A percentile compares a stretch with the other conserved stretches of the same genome.
Conservation (phyloP, 331 rosid species). For the Acacia concinna region DNA sequence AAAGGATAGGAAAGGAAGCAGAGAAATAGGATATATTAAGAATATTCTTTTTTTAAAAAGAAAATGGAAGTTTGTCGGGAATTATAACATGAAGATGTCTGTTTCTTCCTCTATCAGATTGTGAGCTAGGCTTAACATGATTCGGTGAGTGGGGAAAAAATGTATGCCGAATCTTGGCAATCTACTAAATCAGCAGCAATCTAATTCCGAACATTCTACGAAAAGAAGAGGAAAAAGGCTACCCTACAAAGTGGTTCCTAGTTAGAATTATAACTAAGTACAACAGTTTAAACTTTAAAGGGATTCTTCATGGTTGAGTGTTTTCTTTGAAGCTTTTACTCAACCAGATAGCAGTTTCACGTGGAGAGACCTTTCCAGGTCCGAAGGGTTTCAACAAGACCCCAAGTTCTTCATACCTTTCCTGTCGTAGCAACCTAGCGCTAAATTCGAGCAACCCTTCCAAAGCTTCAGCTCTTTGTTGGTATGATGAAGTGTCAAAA, state of each 20-base stretch:
- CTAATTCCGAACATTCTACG: constrained; percentile 40
- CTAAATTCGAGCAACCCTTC: constrained; percentile 98
- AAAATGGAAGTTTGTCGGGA: constrained; percentile 7
- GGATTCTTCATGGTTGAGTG: constrained; percentile 55
- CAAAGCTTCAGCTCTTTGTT: constrained; percentile 93
- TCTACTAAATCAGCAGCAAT: constrained; percentile 41
- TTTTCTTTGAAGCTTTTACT: constrained; percentile 91
- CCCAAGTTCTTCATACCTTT: constrained; percentile 89
- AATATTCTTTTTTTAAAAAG: not conserved
- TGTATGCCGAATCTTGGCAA: not conserved
- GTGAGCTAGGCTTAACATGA: constrained; percentile 22
- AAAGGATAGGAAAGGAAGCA: constrained; percentile 13
- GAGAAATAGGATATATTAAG: not conserved
- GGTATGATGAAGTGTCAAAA: constrained; percentile 78
- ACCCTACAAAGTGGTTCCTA: constrained; percentile 17
- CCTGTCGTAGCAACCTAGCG: constrained; percentile 86
- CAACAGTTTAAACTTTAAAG: constrained; percentile 38
- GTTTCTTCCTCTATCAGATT: constrained; percentile 25
- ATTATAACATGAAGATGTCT: constrained; percentile 25
- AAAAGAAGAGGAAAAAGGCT: constrained; percentile 19
- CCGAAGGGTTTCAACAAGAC: constrained; percentile 96
- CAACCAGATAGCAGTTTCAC: constrained; percentile 99
- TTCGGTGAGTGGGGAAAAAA: constrained; percentile 19
- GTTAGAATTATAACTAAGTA: constrained; percentile 35
- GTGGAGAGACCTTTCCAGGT: constrained; percentile 88